Conservation (phyloP, 164 flowering plant genomes). For the Magnolia officinalis region DNA sequence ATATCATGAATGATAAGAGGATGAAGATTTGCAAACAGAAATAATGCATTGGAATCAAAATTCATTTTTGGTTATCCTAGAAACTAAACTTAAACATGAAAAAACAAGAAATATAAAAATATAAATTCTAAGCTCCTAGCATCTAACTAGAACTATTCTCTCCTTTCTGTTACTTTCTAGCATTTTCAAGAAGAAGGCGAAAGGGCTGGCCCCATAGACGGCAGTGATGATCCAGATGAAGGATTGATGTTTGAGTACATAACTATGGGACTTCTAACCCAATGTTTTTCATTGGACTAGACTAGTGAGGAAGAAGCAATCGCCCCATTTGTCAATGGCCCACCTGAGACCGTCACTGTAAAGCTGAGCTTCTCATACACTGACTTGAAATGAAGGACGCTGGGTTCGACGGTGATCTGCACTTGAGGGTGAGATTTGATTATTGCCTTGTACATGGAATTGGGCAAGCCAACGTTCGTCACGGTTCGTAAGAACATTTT, state of each 20-base stretch:
- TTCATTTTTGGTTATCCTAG: too few species aligned
- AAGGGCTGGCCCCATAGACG: too few species aligned
- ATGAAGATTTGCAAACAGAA: too few species aligned
- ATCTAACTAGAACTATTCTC: too few species aligned
- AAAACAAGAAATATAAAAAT: too few species aligned
- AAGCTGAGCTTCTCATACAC: slow-evolving; percentile 33
- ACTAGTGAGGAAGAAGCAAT: slow-evolving; percentile 34
- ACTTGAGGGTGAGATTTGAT: not conserved
- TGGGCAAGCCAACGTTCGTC: slow-evolving; percentile 40
- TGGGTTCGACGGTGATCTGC: slow-evolving; percentile 26
- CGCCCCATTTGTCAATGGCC: not conserved
- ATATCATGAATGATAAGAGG: too few species aligned
- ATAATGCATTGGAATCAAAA: too few species aligned
- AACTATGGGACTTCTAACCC: slow-evolving; percentile 49
- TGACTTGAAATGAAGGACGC: slow-evolving; percentile 28
- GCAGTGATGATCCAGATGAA: too few species aligned
- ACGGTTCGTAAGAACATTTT: slow-evolving; percentile 28
- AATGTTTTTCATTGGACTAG: slow-evolving; percentile 44
- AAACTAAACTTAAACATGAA: too few species aligned
- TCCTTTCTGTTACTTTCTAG: too few species aligned
- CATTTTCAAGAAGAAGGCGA: too few species aligned
- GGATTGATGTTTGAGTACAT: slow-evolving; percentile 13
- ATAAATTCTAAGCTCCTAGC: too few species aligned
- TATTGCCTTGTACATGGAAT: slow-evolving; percentile 29
- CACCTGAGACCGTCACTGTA: slow-evolving; percentile 35